Conservation (phyloP, 2,329 filamentous ascomycete genomes). For the Teratosphaeriaceae sp. region DNA sequence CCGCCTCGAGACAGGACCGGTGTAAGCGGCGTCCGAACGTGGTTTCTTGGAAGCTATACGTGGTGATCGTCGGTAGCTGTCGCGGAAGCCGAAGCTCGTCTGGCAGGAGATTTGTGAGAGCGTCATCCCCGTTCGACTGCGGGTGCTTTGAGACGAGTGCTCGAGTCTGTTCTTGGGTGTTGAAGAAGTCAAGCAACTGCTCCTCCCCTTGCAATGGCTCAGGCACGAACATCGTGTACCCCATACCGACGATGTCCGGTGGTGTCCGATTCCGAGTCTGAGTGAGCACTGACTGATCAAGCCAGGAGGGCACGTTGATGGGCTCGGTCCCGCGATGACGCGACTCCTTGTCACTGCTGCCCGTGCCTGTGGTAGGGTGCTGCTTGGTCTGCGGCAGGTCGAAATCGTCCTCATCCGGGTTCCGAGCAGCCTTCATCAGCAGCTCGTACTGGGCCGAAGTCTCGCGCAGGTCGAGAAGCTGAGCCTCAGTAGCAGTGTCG, state of each 20-base stretch:
- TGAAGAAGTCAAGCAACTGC: constrained; percentile 4
- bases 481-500: constrained; percentile 10
- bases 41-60: constrained; percentile 57
- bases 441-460: constrained; percentile 11
- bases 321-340: constrained; percentile 7
- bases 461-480: constrained; percentile 11
- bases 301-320: constrained; percentile 22
- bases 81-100: constrained; percentile 5
- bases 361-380: neutral
- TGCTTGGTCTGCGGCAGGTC: neutral
- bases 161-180: constrained; percentile 2
- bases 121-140: neutral
- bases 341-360: neutral
- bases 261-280: constrained; percentile 4
- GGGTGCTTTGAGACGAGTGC: constrained; percentile 2
- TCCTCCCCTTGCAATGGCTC: neutral
- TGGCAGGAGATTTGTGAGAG: neutral
- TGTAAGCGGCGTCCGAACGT: constrained; percentile 67
- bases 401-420: constrained; percentile 12
- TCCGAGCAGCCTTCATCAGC: constrained; percentile 18
- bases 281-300: constrained; percentile 16
- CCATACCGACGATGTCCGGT: constrained; percentile 15
- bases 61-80: constrained; percentile 33
- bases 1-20: constrained; percentile 57
- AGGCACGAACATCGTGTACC: constrained; percentile 19